Base-by-base conservation (phyloP, 805 yeast genomes). In the Teunomyces aglyptinius region DNA sequence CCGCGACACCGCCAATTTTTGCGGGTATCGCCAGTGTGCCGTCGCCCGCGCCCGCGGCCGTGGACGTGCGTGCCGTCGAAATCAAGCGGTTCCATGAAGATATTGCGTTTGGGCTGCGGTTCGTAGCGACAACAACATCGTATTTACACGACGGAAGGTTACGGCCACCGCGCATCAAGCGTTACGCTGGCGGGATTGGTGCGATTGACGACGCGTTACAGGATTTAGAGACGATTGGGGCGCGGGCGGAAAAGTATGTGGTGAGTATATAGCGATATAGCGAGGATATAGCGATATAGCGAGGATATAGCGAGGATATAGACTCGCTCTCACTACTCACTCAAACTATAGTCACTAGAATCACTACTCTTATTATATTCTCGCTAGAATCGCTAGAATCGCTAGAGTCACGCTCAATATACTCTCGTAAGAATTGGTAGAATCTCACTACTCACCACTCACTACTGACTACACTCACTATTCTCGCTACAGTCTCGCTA, bases 41-140 rank as follows among this genome's bases (percentile, higher is more conserved):
- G 3, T 7, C 13, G 11, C 6, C 19, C 6, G 5, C 11, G 6
- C 28, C 39, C 3, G 3, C n/a, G n/a, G 10, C 15, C 4, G 28
- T 36, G 12, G 28, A 22, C 3, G 47, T 66, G 1, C 64, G 61
- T 35, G 61, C 61, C 15, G 74, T 74, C 2, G 54, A 61, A 6
- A 68, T 75, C 22, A 75, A 75, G 49, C 57, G 57, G 43, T 75
- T 75, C 49, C 80, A 75, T 47, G 80, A 74, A 52, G 67, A 75
- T 46, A 41, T 71, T 11, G 53, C 52, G 4, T 70, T 61, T 52
- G 78, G 78, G 13, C 49, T 58, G 33, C 45, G 52, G 15, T 54
- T 74, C 24, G 73, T 73, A 6, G 38, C 58, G 4, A 52, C 52
- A 3, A 73, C 78, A 3, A 58, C 67, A 3, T 48, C 54, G 10